These are phyloP conservation scores for Sindora glabra DNA, from an alignment of 306 rosid genomes.

Conservation along the genomic window DNA sequence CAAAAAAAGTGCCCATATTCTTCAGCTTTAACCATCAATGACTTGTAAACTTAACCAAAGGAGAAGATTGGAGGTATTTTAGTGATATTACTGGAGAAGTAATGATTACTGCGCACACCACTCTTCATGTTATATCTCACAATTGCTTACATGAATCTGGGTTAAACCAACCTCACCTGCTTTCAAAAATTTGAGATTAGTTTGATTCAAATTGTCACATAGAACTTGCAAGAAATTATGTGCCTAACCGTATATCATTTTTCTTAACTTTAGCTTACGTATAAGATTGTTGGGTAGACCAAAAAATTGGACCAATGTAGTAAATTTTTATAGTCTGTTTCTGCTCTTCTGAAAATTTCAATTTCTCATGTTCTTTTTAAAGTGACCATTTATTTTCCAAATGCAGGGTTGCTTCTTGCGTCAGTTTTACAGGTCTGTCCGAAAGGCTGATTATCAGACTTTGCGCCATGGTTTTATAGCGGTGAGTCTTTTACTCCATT, in stretches of 20 bases:
- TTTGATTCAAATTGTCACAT: too few species aligned
- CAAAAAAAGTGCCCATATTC: not conserved
- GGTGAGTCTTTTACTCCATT: slow-evolving; percentile 38
- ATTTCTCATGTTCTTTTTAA: not conserved
- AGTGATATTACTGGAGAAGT: too few species aligned
- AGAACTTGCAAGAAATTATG: too few species aligned
- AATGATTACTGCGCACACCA: too few species aligned
- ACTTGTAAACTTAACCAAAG: not conserved
- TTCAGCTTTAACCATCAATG: not conserved
- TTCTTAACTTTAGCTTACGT: too few species aligned
- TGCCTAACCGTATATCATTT: too few species aligned
- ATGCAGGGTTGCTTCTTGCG: slow-evolving; percentile 83
- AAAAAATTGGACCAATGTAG: not conserved
- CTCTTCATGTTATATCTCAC: too few species aligned
- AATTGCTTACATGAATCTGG: not conserved
- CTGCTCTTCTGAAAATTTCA: not conserved
- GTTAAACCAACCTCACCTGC: too few species aligned
- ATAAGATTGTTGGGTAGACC: not conserved
- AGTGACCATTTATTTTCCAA: not conserved
- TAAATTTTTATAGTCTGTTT: not conserved
- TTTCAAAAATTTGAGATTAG: too few species aligned
- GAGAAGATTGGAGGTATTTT: not conserved
- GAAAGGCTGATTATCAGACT: slow-evolving; percentile 60
- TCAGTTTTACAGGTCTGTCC: slow-evolving; percentile 78
- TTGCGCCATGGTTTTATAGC: slow-evolving; percentile 80